Evolutionary conservation across 2,329 filamentous ascomycete species (phyloP), one percentile per base, ranked within the genome.

Genomic region (Trichophyton benhamiae): DNA sequence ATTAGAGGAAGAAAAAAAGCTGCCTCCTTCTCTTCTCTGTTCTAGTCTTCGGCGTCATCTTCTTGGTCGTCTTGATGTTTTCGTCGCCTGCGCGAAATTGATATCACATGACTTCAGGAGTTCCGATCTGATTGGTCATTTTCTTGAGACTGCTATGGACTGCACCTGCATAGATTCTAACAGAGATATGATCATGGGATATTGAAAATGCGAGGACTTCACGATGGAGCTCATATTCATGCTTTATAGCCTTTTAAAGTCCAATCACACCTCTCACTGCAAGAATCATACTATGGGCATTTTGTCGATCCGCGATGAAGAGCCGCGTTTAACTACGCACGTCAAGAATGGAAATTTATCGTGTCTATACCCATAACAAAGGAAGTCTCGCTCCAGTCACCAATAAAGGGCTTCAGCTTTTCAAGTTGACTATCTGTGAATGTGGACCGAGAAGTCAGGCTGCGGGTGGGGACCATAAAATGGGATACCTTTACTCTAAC

Each of bases 261-360:
- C 77, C 72, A 20, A 73, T 64, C 55, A 76, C 63, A 25, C 62
- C 76, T 58, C 74, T 71, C 49, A 73, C 71, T 0, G 76, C 76
- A 17, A 72, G 57, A 11, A 67, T 68, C 63, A 68, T 67, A 61
- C 66, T 70, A 59, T 72, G 68, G 55, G 69, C 67, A 60, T 71
- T 72, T 61, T 70, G 68, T 22, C 66, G 64, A 60, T 71, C 69
- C 9, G 65, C 68, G 8, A 70, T 61, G 5, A 25, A 25, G 22
- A 57, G 70, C 68, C 65, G 57, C 64, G 66, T 61, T 68, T 70
- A 8, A 69, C 68, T 60, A 71, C 67, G 33, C 53, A 44, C 4
- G 65, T 67, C 38, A 72, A 62, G 60, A 67, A 71, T 17, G 66
- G 68, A 61, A 70, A 61, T 68, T 67, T 61, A 67, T 65, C 48